These are phyloP conservation scores for Wickerhamiella slavikovae DNA, from an alignment of 805 yeast genomes.

Conservation along the genomic window DNA sequence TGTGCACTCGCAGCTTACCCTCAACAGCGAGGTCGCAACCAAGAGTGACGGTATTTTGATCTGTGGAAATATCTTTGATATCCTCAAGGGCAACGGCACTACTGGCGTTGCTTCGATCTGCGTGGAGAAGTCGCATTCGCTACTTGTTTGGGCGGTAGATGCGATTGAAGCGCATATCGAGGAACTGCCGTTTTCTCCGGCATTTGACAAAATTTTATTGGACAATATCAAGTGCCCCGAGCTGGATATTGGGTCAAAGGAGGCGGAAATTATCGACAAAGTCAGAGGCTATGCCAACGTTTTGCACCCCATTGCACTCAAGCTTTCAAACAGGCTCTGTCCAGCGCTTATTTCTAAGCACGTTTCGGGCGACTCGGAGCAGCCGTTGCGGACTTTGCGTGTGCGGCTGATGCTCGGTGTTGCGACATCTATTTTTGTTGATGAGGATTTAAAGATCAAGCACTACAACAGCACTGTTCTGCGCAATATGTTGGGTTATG, in stretches of 20 bases:
- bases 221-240: not conserved
- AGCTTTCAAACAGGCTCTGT: no score
- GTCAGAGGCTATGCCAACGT: not conserved
- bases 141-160: constrained; percentile 69
- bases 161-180: constrained; percentile 27
- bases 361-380: not conserved
- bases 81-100: constrained; percentile 41
- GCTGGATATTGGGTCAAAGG: no score
- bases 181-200: not conserved
- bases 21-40: constrained; percentile 8
- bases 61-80: constrained; percentile 65
- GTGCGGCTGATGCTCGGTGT: constrained; percentile 4
- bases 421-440: constrained; percentile 6
- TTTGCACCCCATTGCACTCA: not conserved
- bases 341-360: not conserved
- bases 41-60: constrained; percentile 6
- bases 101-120: constrained; percentile 75
- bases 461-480: constrained; percentile 10
- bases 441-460: constrained; percentile 35
- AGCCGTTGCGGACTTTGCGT: not conserved
- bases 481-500: constrained; percentile 8
- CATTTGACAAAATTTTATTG: not conserved
- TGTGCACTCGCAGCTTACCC: not conserved
- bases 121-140: constrained; percentile 53
- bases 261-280: not conserved